A percentile compares a stretch with the other conserved stretches of the same genome.
Evolutionary conservation across 108 stramenopile species (phyloP).

Genomic region (Nannochloropsis oceanica): DNA sequence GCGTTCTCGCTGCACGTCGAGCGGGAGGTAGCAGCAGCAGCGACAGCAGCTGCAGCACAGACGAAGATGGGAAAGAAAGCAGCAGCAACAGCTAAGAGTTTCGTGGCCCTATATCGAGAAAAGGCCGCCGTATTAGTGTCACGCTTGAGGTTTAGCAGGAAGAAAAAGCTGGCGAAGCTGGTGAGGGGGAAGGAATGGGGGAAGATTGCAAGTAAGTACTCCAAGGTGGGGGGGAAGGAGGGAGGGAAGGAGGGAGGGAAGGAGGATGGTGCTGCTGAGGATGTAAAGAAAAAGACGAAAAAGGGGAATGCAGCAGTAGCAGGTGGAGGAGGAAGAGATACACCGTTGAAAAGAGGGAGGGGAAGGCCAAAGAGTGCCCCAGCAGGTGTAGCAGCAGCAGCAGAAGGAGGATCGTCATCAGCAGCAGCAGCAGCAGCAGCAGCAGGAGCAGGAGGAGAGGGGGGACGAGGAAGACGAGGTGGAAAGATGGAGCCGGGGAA

Average conservation of each 20-base stretch:
- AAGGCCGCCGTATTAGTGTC: background rate
- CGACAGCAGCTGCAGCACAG: no score
- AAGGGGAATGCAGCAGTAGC: no score
- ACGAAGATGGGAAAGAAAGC: background rate
- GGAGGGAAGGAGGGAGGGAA: background rate
- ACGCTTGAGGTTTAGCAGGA: background rate
- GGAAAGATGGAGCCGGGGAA: background rate
- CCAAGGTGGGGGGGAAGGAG: background rate
- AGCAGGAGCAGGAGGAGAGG: background rate
- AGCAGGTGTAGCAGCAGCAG: no score
- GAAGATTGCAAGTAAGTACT: background rate
- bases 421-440: no score
- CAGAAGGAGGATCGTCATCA: no score
- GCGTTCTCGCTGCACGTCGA: background rate
- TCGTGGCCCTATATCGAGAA: background rate
- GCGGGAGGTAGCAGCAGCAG: background rate
- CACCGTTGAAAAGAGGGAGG: no score
- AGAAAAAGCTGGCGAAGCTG: background rate
- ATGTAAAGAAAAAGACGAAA: no score
- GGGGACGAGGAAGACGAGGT: background rate
- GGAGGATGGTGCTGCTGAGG: no score
- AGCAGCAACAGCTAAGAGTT: background rate
- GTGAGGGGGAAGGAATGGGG: background rate
- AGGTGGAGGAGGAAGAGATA: no score
- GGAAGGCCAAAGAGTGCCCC: no score